Evolutionary conservation across 2,329 filamentous ascomycete genomes (phyloP).

Genomic region (Fusarium setosum): DNA sequence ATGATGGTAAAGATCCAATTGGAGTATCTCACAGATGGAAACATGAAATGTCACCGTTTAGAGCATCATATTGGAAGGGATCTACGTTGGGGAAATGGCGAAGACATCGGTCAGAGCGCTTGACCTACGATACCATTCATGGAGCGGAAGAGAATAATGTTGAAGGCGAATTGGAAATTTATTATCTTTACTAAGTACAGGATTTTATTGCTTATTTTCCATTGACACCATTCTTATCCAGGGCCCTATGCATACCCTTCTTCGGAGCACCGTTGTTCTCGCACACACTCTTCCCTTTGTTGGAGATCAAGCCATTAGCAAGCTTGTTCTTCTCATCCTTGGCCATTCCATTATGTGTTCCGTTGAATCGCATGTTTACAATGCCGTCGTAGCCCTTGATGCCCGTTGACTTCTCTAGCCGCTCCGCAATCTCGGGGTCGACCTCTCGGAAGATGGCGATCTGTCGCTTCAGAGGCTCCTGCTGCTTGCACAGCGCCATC

Average conservation of each 20-base stretch:
- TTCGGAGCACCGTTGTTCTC: conserved; percentile 13
- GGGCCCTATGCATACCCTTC: not conserved
- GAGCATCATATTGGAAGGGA: no score
- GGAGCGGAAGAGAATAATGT: not conserved
- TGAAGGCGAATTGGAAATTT: not conserved
- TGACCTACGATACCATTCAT: not conserved
- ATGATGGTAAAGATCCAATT: no score
- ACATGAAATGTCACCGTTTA: no score
- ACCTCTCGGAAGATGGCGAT: conserved; percentile 75
- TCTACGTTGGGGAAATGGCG: no score
- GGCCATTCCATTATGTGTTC: conserved; percentile 14
- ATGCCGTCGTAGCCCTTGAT: conserved; percentile 39
- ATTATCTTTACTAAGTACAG: not conserved
- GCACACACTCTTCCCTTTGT: conserved; percentile 7
- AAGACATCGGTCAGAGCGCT: not conserved
- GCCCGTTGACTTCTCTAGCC: conserved; percentile 72
- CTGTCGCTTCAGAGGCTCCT: conserved; percentile 72
- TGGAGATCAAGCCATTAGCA: conserved; percentile 12
- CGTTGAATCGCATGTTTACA: conserved; percentile 1
- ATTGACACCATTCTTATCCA: conserved; percentile 7
- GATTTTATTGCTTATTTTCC: not conserved
- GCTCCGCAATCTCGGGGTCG: conserved; percentile 64
- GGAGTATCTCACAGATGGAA: no score
- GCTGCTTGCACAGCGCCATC: conserved; percentile 67
- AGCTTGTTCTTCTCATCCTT: conserved; percentile 3